phyloP scores from a whole-genome alignment of 2,329 filamentous ascomycete genomes.

The Cercospora berteroae region DNA sequence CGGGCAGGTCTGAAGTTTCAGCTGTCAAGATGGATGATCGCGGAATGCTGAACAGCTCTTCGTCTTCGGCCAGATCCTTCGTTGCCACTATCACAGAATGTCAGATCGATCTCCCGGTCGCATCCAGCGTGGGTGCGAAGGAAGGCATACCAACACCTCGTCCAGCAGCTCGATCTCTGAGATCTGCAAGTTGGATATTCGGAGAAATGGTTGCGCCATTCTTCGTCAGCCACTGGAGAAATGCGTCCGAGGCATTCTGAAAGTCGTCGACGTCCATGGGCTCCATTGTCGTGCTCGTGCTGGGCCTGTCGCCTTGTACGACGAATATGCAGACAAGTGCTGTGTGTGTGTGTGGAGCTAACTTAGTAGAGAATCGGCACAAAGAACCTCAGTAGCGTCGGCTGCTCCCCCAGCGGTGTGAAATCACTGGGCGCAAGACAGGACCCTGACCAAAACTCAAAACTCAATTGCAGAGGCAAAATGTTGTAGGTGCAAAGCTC shows the following conservation, averaged over 20 bases:
- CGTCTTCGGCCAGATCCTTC: constrained; percentile 68
- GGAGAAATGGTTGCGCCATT: constrained; percentile 55
- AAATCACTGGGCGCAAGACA: background rate
- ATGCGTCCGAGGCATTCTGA: constrained; percentile 49
- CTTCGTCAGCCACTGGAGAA: constrained; percentile 58
- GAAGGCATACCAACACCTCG: constrained; percentile 59
- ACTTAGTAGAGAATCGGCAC: constrained; percentile 8
- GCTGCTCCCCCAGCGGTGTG: background rate
- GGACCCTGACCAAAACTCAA: background rate
- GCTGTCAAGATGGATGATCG: constrained; percentile 67
- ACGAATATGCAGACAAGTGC: constrained; percentile 11
- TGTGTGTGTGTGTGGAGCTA: constrained; percentile 9
- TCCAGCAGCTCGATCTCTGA: constrained; percentile 56
- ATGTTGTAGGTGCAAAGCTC: background rate
- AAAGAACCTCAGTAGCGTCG: constrained; percentile 1
- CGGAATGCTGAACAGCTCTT: constrained; percentile 77
- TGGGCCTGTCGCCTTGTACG: background rate
- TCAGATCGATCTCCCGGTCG: constrained; percentile 8
- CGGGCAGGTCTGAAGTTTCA: constrained; percentile 67
- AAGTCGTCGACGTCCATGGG: constrained; percentile 32
- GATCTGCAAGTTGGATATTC: constrained; percentile 59
- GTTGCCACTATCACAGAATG: constrained; percentile 60
- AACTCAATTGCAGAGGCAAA: background rate
- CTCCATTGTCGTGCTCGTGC: constrained; percentile 10
- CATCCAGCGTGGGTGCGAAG: background rate